Evolutionary conservation across 352 stramenopile species (phyloP).

Genomic region (Pythium guiyangense): DNA sequence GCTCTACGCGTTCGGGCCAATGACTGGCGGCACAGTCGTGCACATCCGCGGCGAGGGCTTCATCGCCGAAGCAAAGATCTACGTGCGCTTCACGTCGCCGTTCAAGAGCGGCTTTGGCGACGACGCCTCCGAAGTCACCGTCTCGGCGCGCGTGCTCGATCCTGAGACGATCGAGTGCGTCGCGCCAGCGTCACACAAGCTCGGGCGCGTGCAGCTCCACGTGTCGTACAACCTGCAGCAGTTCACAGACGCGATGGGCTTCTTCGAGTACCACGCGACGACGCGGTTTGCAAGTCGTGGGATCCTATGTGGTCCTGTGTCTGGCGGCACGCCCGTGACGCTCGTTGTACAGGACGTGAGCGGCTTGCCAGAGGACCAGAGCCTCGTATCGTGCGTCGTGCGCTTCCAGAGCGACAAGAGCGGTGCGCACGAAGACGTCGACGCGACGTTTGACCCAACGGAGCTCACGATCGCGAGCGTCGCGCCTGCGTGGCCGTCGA

Average conservation of each 20-base stretch:
- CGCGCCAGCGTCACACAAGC: conserved; percentile 24
- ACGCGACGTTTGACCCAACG: conserved; percentile 33
- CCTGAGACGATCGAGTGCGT: conserved; percentile 45
- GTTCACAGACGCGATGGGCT: conserved; percentile 59
- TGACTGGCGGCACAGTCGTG: conserved; percentile 41
- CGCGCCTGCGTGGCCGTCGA: conserved; percentile 47
- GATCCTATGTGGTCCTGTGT: conserved; percentile 51
- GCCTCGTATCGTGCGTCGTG: conserved; percentile 34
- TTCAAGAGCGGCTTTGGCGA: conserved; percentile 28
- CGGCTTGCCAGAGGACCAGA: conserved; percentile 35
- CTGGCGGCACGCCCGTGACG: conserved; percentile 42
- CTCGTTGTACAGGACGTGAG: conserved; percentile 33
- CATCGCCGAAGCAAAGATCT: conserved; percentile 54
- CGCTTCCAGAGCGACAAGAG: conserved; percentile 43
- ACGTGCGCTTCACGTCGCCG: conserved; percentile 54
- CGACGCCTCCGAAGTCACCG: conserved; percentile 29
- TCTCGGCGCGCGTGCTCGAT: conserved; percentile 49
- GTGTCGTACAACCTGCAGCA: conserved; percentile 74
- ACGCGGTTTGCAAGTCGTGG: conserved; percentile 37
- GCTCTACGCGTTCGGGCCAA: conserved; percentile 46
- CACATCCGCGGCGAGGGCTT: conserved; percentile 56
- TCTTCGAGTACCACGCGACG: conserved; percentile 65
- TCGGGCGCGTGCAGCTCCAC: conserved; percentile 39
- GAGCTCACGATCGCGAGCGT: conserved; percentile 29
- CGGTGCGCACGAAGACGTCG: conserved; percentile 19